Conservation (phyloP, 257 asterid species). For the Scutellaria barbata region DNA sequence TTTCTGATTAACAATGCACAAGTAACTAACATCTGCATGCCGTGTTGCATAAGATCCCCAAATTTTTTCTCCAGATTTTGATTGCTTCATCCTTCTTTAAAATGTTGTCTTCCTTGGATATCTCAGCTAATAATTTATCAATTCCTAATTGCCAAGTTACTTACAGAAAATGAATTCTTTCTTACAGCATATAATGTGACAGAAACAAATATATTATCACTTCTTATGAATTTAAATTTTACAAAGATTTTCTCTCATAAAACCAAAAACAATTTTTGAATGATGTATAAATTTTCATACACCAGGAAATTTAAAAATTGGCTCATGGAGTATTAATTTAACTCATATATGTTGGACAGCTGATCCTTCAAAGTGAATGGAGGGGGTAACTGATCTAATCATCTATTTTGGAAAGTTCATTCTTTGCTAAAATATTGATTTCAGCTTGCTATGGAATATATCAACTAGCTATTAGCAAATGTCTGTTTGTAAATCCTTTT, state of each 20-base stretch:
- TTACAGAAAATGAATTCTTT: background rate
- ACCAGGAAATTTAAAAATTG: no score
- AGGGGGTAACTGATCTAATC: slow-evolving; percentile 1
- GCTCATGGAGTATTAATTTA: no score
- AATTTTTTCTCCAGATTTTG: background rate
- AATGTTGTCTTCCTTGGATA: background rate
- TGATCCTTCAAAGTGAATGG: background rate
- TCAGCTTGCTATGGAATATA: background rate
- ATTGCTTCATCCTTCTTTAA: background rate
- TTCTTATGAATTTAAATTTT: background rate
- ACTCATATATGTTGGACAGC: no score
- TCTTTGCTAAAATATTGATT: background rate
- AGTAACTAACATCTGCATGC: background rate
- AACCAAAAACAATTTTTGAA: no score
- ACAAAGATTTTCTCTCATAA: no score
- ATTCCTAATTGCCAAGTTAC: slow-evolving; percentile 10
- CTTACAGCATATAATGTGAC: background rate
- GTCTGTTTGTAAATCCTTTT: background rate
- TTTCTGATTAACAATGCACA: background rate
- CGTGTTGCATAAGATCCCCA: no score
- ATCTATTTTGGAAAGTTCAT: background rate
- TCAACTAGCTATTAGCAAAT: background rate
- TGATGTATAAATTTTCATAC: no score
- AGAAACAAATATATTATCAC: background rate
- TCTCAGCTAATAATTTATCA: background rate